Evolutionary conservation across 495 filamentous ascomycete species (phyloP), one percentile per base, ranked within the genome.

Genomic region (Jackrogersella minutella): DNA sequence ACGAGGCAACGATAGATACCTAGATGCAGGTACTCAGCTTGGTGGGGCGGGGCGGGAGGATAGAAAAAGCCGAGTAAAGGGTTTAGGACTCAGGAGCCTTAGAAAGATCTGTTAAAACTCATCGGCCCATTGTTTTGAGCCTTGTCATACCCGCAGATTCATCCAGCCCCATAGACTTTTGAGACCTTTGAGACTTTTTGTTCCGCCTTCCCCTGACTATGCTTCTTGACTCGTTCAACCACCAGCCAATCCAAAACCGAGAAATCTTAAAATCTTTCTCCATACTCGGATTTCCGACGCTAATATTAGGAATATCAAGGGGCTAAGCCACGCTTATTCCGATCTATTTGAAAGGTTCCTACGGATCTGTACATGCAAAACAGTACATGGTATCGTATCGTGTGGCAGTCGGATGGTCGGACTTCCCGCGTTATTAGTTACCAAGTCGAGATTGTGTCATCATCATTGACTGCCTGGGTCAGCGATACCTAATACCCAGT

Each of bases 61-160:
- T 33, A 30, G 47, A 53, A 69, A 55, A 65, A 62, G 61, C 66
- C 66, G 66, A 69, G 43, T 2, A 19, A n/a, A n/a, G n/a, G n/a
- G n/a, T n/a, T n/a, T n/a, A n/a, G n/a, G n/a, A n/a, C n/a, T n/a
- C n/a, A n/a, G n/a, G n/a, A n/a, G n/a, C 26, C 26, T 44, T 17
- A 13, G n/a, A 21, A 53, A 34, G 24, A 49, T 34, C 31, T 46
- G 40, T 40, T 8, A 16, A 62, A 67, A 53, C n/a, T 46, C n/a
- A 1, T 54, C 59, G 36, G 49, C 22, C 61, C 43, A 59, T 33
- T 55, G 14, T 47, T 56, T 58, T 58, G 64, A 53, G 36, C 46
- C 36, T n/a, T n/a, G n/a, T n/a, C n/a, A n/a, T n/a, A n/a, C n/a
- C n/a, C n/a, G 19, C 9, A 22, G 37, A 52, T 34, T 44, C 28